phyloP scores from a whole-genome alignment of 768 basidiomycete species.

The Basidioascus undulatus region DNA sequence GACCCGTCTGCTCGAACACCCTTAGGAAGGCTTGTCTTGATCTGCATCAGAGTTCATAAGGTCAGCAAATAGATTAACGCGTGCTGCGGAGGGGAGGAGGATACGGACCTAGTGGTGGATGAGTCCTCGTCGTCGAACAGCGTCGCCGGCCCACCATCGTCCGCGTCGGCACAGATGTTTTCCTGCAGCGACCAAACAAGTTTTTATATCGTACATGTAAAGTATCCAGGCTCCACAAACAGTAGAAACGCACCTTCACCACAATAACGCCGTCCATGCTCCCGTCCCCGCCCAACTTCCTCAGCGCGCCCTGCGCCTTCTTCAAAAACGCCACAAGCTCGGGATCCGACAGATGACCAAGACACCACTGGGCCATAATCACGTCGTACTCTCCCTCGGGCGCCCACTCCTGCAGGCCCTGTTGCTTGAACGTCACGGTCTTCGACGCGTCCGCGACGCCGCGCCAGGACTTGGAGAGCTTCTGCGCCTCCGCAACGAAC shows the following conservation, averaged over 20 bases:
- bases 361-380: constrained; percentile 94
- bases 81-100: background rate
- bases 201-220: too few relatives aligned
- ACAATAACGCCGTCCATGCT: constrained; percentile 36
- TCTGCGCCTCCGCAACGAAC: constrained; percentile 45
- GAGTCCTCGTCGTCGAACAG: constrained; percentile 71
- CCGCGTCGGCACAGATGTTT: constrained; percentile 44
- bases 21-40: constrained; percentile 62
- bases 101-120: constrained; percentile 64
- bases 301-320: constrained; percentile 35
- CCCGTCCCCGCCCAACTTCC: constrained; percentile 12
- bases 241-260: too few relatives aligned
- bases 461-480: constrained; percentile 27
- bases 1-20: constrained; percentile 46
- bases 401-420: constrained; percentile 57
- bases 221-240: too few relatives aligned
- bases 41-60: constrained; percentile 22
- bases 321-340: constrained; percentile 58
- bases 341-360: constrained; percentile 40
- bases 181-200: too few relatives aligned
- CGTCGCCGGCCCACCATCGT: constrained; percentile 27
- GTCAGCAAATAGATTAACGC: background rate
- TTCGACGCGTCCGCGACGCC: constrained; percentile 38
- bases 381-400: constrained; percentile 54
- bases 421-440: constrained; percentile 56